Evolutionary conservation across 2,329 filamentous ascomycete species (phyloP).

Genomic region (Scedosporium dehoogii): DNA sequence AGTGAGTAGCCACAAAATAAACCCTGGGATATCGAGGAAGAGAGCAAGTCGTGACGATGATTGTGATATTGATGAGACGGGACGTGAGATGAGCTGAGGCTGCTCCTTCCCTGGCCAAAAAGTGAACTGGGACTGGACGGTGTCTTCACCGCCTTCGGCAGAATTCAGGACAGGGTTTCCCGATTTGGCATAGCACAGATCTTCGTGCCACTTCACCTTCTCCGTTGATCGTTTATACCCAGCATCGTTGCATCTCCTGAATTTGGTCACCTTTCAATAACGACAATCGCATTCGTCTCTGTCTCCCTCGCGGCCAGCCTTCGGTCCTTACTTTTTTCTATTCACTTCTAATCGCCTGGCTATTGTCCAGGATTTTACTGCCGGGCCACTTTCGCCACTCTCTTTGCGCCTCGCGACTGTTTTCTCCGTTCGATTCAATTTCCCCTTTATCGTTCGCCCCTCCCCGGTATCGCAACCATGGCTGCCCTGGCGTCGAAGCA

Average conservation of each 20-base stretch:
- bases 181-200: slow-evolving; percentile 23
- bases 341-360: not conserved
- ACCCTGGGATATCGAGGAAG: not conserved
- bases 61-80: too few relatives aligned
- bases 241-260: not conserved
- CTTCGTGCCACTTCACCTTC: slow-evolving; percentile 31
- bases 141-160: slow-evolving; percentile 27
- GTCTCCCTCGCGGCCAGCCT: not conserved
- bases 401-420: not conserved
- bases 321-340: not conserved
- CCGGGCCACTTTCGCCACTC: not conserved
- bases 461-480: slow-evolving; percentile 35
- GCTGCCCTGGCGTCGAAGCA: slow-evolving; percentile 73
- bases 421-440: not conserved
- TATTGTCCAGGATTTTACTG: not conserved
- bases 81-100: not conserved
- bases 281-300: not conserved
- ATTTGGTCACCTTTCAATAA: not conserved
- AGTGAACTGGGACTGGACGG: not conserved
- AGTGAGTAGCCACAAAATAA: not conserved
- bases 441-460: slow-evolving; percentile 8
- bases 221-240: not conserved
- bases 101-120: slow-evolving; percentile 16
- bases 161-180: slow-evolving; percentile 17
- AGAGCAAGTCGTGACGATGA: not conserved